These are phyloP conservation scores for Phalaenopsis hybrid DNA, from an alignment of 116 monocot genomes.

Conservation along the genomic window DNA sequence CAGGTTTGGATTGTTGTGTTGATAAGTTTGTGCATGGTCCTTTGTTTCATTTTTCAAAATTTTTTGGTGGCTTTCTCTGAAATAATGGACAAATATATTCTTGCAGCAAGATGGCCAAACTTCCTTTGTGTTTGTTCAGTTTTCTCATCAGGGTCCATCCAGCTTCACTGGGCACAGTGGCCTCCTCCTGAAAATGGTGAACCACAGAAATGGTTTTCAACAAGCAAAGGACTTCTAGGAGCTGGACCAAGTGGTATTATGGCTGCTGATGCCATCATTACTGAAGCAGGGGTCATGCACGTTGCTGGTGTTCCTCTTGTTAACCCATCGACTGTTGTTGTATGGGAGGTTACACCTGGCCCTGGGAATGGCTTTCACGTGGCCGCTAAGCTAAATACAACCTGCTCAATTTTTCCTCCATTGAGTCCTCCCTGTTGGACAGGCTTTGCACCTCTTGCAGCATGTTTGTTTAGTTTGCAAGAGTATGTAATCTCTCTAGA, in stretches of 20 bases:
- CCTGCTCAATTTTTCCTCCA: constrained; percentile 45
- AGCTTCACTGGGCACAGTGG: constrained; percentile 96
- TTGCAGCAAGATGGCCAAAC: constrained; percentile 87
- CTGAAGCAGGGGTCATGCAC: constrained; percentile 86
- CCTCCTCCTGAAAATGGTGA: constrained; percentile 48
- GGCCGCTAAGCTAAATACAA: constrained; percentile 51
- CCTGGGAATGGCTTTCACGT: constrained; percentile 82
- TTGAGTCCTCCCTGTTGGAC: constrained; percentile 71
- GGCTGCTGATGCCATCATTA: constrained; percentile 99
- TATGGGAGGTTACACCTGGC: constrained; percentile 98
- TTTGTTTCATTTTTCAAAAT: constrained; percentile 1
- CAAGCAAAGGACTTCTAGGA: constrained; percentile 95
- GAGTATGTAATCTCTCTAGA: constrained; percentile 67
- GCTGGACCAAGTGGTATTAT: constrained; percentile 99
- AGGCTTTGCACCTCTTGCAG: constrained; percentile 80
- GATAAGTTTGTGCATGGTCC: background rate
- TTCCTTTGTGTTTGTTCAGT: constrained; percentile 97
- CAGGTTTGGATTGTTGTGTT: constrained; percentile 39
- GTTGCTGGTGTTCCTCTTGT: constrained; percentile 98
- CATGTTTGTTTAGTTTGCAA: constrained; percentile 83
- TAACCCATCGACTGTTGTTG: constrained; percentile 98
- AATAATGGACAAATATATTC: background rate
- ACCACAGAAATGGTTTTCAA: constrained; percentile 77
- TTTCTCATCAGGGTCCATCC: constrained; percentile 95
- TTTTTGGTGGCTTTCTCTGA: constrained; percentile 1